phyloP scores from a whole-genome alignment of 352 stramenopile species.

The Phytophthora parvispora region DNA sequence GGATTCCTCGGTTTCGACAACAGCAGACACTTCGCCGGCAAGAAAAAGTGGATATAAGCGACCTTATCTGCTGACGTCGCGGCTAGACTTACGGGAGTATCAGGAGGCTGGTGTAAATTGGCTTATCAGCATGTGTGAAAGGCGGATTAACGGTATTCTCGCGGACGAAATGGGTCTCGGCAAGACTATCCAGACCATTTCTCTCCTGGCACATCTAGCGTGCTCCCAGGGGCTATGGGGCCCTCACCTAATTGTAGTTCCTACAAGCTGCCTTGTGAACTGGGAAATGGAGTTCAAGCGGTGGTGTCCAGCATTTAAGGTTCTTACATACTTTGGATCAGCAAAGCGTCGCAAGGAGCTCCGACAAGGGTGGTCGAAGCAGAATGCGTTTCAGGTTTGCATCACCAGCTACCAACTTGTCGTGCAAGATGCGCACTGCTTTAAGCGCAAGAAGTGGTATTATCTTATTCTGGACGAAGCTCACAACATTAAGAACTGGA shows the following conservation, averaged over 20 bases:
- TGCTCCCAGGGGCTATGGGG: slow-evolving; percentile 95
- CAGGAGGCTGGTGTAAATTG: slow-evolving; percentile 96
- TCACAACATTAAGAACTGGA: slow-evolving; percentile 99
- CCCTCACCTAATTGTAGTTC: slow-evolving; percentile 99
- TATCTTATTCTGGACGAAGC: slow-evolving; percentile 99
- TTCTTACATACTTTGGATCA: slow-evolving; percentile 99
- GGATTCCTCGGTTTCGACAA: slow-evolving; percentile 1
- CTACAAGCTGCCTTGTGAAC: slow-evolving; percentile 98
- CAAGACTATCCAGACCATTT: slow-evolving; percentile 99
- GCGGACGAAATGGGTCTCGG: slow-evolving; percentile 98
- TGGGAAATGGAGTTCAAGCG: slow-evolving; percentile 99
- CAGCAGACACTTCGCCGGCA: neutral
- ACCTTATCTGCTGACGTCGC: slow-evolving; percentile 76
- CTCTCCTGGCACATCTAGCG: slow-evolving; percentile 97
- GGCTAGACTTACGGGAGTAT: slow-evolving; percentile 79
- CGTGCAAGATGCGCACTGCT: slow-evolving; percentile 97
- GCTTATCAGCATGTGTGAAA: slow-evolving; percentile 98
- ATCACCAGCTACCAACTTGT: slow-evolving; percentile 99
- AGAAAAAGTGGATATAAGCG: slow-evolving; percentile 58
- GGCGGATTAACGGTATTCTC: slow-evolving; percentile 99
- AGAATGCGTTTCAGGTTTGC: slow-evolving; percentile 97
- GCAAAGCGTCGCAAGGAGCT: slow-evolving; percentile 95
- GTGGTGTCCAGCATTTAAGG: slow-evolving; percentile 98
- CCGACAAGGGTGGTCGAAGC: slow-evolving; percentile 96
- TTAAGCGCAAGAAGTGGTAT: slow-evolving; percentile 99